Conservation (phyloP, 345 rosid genomes). For the Rhodomyrtus tomentosa region DNA sequence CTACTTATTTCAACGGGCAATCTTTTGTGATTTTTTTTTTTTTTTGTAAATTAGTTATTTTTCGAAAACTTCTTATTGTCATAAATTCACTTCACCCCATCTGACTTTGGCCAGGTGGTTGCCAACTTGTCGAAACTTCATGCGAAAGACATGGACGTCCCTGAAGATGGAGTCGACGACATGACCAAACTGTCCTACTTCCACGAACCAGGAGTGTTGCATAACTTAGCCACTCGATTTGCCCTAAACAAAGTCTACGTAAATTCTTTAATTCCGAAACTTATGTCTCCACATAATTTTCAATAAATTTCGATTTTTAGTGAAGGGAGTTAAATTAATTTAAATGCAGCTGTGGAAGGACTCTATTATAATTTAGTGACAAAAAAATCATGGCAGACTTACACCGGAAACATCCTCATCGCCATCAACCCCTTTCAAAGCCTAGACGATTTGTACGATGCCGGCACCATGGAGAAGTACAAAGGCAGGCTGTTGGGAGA, state of each 20-base stretch:
- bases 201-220: slow-evolving; percentile 81
- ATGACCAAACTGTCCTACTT: slow-evolving; percentile 76
- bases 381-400: slow-evolving; percentile 65
- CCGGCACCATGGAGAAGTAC: slow-evolving; percentile 45
- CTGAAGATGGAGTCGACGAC: slow-evolving; percentile 74
- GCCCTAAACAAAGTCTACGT: slow-evolving; percentile 61
- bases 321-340: slow-evolving; percentile 3
- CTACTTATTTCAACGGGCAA: too few species aligned
- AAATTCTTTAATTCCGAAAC: slow-evolving; percentile 14
- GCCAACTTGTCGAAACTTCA: slow-evolving; percentile 37
- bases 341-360: not conserved
- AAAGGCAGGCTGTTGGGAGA: slow-evolving; percentile 49
- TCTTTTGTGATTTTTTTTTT: too few species aligned
- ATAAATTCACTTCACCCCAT: not conserved
- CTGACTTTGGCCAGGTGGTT: slow-evolving; percentile 29
- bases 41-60: too few species aligned
- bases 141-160: slow-evolving; percentile 57
- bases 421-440: slow-evolving; percentile 91
- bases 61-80: not conserved
- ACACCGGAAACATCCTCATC: slow-evolving; percentile 79
- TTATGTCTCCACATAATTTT: not conserved
- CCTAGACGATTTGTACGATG: slow-evolving; percentile 44
- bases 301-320: slow-evolving; percentile 2
- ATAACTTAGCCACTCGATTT: slow-evolving; percentile 57
- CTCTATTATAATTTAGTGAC: slow-evolving; percentile 18